phyloP scores from a whole-genome alignment of 2,329 filamentous ascomycete species.

The Pyricularia sp. region DNA sequence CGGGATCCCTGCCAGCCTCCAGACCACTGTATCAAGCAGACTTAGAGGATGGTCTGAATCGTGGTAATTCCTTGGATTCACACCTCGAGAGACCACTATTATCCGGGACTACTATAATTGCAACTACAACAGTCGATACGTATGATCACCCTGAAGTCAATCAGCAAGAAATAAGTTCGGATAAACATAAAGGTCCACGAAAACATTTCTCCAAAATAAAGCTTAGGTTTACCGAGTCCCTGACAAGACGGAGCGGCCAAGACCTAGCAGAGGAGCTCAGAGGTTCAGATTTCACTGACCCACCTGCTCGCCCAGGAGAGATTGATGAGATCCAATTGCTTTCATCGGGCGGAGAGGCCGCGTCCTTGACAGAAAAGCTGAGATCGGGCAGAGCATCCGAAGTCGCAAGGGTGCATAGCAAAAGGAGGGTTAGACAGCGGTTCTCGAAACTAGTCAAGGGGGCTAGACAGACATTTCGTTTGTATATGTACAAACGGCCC shows the following conservation, averaged over 20 bases:
- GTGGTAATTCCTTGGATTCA: neutral
- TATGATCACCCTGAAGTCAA: neutral
- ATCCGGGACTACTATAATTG: neutral
- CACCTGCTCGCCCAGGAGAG: neutral
- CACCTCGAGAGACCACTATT: neutral
- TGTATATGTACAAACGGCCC: neutral
- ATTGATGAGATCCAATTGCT: neutral
- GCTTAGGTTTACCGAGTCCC: slow-evolving; percentile 3
- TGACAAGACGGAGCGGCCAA: neutral
- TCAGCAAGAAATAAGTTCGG: neutral
- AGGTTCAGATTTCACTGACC: neutral
- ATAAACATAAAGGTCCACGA: neutral
- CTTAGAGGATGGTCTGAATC: neutral
- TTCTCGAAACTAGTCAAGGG: slow-evolving; percentile 8
- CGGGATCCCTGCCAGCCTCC: neutral
- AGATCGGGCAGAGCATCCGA: neutral
- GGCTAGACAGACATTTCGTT: slow-evolving; percentile 1
- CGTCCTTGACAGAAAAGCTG: neutral
- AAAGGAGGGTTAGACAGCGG: slow-evolving; percentile 1
- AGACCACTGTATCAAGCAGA: neutral
- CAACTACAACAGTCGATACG: neutral
- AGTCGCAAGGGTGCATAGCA: neutral
- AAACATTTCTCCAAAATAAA: slow-evolving; percentile 4
- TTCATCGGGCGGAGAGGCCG: neutral
- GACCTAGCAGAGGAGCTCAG: neutral